Conservation (phyloP, 2,329 filamentous ascomycete genomes). For the Teratosphaeria epicoccoides region DNA sequence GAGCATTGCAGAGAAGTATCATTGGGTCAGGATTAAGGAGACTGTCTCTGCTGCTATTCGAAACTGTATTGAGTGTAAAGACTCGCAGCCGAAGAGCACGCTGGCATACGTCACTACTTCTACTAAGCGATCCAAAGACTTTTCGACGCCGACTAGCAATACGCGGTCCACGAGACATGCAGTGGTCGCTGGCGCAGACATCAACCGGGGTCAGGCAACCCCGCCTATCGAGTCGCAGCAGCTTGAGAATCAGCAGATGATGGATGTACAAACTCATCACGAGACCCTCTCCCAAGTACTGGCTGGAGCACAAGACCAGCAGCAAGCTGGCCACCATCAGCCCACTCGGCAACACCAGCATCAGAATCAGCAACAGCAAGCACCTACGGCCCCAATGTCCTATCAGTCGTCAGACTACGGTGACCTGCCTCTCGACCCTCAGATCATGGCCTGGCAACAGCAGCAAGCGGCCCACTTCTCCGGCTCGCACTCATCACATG, state of each 20-base stretch:
- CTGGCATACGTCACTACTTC: constrained; percentile 1
- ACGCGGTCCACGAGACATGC: neutral
- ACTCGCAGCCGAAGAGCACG: constrained; percentile 39
- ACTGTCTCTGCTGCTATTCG: constrained; percentile 91
- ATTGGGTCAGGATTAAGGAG: constrained; percentile 97
- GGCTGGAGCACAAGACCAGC: constrained; percentile 6
- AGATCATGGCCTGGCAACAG: constrained; percentile 40
- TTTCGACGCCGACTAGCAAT: neutral
- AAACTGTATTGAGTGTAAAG: constrained; percentile 83
- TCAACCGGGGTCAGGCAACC: neutral
- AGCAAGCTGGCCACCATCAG: constrained; percentile 5
- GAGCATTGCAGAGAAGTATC: constrained; percentile 83
- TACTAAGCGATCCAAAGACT: neutral
- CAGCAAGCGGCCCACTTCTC: constrained; percentile 2
- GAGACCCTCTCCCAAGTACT: constrained; percentile 2
- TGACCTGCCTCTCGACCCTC: constrained; percentile 50
- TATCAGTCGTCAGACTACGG: constrained; percentile 32
- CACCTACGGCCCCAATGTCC: constrained; percentile 27
- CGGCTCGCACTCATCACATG: neutral
- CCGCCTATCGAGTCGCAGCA: neutral
- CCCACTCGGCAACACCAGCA: neutral
- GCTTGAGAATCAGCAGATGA: neutral
- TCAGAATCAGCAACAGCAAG: constrained; percentile 12
- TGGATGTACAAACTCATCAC: neutral
- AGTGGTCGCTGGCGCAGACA: constrained; percentile 3